These are phyloP conservation scores for Phytophthora pisi DNA, from an alignment of 352 stramenopile species.

Conservation along the genomic window DNA sequence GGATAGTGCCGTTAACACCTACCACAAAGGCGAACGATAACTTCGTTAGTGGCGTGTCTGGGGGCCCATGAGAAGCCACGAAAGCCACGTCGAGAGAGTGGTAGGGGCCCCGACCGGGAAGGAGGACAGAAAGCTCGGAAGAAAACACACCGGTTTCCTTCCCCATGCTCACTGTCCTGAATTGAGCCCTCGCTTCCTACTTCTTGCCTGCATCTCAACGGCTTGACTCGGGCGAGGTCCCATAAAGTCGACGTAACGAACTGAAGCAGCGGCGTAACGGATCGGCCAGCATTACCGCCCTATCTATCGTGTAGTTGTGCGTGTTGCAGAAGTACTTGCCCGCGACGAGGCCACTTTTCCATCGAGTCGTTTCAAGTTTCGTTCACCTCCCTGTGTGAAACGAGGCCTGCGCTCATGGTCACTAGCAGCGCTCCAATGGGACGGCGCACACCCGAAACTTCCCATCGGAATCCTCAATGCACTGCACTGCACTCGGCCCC, in stretches of 20 bases:
- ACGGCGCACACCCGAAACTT: conserved; percentile 37
- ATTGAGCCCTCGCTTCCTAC: neutral
- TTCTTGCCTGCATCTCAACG: conserved; percentile 18
- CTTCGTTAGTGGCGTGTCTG: conserved; percentile 33
- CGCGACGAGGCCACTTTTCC: conserved; percentile 8
- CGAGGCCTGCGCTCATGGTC: conserved; percentile 33
- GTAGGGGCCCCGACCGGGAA: conserved; percentile 8
- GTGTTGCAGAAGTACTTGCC: conserved; percentile 3
- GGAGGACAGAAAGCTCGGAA: conserved; percentile 18
- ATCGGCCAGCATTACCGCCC: conserved; percentile 20
- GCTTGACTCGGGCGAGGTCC: conserved; percentile 15
- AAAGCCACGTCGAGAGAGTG: conserved; percentile 14
- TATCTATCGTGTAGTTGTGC: conserved; percentile 10
- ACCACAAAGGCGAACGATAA: conserved; percentile 21
- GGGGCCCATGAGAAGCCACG: conserved; percentile 25
- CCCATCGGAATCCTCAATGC: conserved; percentile 37
- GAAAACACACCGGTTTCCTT: conserved; percentile 8
- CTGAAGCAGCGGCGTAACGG: conserved; percentile 31
- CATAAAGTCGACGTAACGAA: conserved; percentile 32
- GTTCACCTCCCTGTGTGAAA: conserved; percentile 26
- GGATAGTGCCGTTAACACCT: conserved; percentile 30
- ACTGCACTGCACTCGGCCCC: conserved; percentile 1
- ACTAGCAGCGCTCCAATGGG: conserved; percentile 21
- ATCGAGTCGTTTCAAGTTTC: conserved; percentile 40
- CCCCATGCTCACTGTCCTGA: conserved; percentile 1